phyloP scores from a whole-genome alignment of 176 grass and related monocot genomes.

The Aegilops speltoides region DNA sequence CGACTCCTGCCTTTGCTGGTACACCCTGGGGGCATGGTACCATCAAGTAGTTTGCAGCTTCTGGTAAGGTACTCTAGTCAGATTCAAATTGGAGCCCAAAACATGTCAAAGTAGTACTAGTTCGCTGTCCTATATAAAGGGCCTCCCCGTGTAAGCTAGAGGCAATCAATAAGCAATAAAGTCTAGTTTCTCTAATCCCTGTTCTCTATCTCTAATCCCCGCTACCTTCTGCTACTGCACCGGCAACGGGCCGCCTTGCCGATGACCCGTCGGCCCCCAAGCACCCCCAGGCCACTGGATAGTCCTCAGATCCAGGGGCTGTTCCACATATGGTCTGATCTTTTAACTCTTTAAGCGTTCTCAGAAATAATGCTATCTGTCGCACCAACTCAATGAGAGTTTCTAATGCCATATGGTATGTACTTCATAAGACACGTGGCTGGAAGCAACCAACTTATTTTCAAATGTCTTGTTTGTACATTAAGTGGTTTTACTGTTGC shows the following conservation, averaged over 20 bases:
- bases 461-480: background rate
- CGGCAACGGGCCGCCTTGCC: background rate
- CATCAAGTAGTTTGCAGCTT: too few relatives aligned
- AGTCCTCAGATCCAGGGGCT: too few relatives aligned
- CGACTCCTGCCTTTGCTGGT: too few relatives aligned
- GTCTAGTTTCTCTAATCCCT: background rate
- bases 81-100: too few relatives aligned
- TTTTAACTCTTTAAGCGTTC: background rate
- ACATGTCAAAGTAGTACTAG: too few relatives aligned
- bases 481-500: background rate
- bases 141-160: background rate
- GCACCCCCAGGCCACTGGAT: background rate
- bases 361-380: background rate
- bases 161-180: background rate
- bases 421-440: background rate
- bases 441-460: slow-evolving; percentile 13
- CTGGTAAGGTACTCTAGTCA: too few relatives aligned
- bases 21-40: too few relatives aligned
- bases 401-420: background rate
- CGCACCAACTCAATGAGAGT: background rate
- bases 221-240: background rate
- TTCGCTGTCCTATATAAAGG: too few relatives aligned
- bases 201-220: too few relatives aligned
- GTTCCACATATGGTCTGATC: background rate
- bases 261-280: background rate